Evolutionary conservation across 2,329 filamentous ascomycete species (phyloP).

Genomic region (Beauveria bassiana): DNA sequence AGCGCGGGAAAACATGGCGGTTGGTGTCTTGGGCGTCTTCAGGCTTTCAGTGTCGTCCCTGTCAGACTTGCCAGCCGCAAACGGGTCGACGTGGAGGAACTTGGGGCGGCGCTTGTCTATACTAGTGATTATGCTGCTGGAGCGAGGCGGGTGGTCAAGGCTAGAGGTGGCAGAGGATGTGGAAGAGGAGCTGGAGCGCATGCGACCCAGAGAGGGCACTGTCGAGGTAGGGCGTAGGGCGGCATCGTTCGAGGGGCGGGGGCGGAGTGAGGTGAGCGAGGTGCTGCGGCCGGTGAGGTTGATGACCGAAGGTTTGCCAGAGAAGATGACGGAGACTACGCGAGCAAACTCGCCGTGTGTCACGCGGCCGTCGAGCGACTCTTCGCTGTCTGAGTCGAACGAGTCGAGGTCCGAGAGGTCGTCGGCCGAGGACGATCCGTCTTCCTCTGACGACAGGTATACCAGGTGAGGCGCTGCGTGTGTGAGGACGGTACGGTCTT

Average conservation of each 20-base stretch:
- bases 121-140: constrained; percentile 36
- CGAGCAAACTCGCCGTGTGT: constrained; percentile 50
- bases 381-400: constrained; percentile 36
- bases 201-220: constrained; percentile 23
- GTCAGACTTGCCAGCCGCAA: constrained; percentile 30
- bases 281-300: constrained; percentile 40
- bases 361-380: constrained; percentile 23
- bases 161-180: constrained; percentile 27
- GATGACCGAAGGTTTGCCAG: constrained; percentile 52
- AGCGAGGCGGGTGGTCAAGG: constrained; percentile 28
- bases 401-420: constrained; percentile 25
- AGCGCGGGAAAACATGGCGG: constrained; percentile 44
- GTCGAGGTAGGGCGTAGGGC: constrained; percentile 24
- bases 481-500: constrained; percentile 25
- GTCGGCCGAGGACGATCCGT: constrained; percentile 54
- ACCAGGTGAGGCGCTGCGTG: constrained; percentile 46
- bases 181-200: constrained; percentile 25
- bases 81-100: constrained; percentile 50
- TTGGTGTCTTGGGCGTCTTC: constrained; percentile 36
- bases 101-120: constrained; percentile 30
- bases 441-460: constrained; percentile 60
- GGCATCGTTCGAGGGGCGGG: constrained; percentile 16
- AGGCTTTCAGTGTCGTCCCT: constrained; percentile 23
- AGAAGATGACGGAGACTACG: constrained; percentile 50
- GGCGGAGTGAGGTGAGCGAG: constrained; percentile 29